Evolutionary conservation across 1,284 basidiomycete genomes (phyloP).

Genomic region (Bondarzewia mesenterica): DNA sequence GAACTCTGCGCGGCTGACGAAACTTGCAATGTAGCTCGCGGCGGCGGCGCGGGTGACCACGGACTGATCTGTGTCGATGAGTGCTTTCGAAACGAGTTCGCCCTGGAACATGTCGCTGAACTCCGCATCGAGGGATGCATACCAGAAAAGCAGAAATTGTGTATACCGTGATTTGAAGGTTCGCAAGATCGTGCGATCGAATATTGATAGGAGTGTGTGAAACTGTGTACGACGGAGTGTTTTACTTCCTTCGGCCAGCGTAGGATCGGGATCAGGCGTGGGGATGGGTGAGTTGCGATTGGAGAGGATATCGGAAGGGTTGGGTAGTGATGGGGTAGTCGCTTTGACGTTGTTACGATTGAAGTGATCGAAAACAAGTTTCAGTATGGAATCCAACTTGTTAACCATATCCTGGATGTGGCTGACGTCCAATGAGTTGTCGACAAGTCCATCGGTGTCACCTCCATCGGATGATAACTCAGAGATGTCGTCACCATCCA

Average conservation of each 20-base stretch:
- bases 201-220: conserved; percentile 84
- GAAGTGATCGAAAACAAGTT: conserved; percentile 81
- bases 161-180: conserved; percentile 97
- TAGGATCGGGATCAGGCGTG: conserved; percentile 9
- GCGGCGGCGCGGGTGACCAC: conserved; percentile 81
- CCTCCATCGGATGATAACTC: conserved; percentile 66
- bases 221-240: conserved; percentile 57
- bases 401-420: conserved; percentile 81
- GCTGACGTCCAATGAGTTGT: conserved; percentile 45
- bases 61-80: conserved; percentile 58
- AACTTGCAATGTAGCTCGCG: conserved; percentile 87
- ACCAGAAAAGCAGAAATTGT: conserved; percentile 96
- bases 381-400: conserved; percentile 88
- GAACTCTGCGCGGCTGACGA: conserved; percentile 87
- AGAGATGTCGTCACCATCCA: conserved; percentile 42
- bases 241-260: conserved; percentile 24
- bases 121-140: conserved; percentile 80
- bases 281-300: conserved; percentile 12
- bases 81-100: conserved; percentile 81
- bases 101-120: conserved; percentile 94
- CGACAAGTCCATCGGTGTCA: conserved; percentile 36
- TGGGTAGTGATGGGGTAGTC: conserved; percentile 17
- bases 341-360: conserved; percentile 33
- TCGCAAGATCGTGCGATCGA: conserved; percentile 87
- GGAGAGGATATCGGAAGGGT: conserved; percentile 13